Percentiles rank a stretch among this genome's conserved stretches.
phyloP scores from a whole-genome alignment of 805 yeast species.

The Kuraishia hungarica region DNA sequence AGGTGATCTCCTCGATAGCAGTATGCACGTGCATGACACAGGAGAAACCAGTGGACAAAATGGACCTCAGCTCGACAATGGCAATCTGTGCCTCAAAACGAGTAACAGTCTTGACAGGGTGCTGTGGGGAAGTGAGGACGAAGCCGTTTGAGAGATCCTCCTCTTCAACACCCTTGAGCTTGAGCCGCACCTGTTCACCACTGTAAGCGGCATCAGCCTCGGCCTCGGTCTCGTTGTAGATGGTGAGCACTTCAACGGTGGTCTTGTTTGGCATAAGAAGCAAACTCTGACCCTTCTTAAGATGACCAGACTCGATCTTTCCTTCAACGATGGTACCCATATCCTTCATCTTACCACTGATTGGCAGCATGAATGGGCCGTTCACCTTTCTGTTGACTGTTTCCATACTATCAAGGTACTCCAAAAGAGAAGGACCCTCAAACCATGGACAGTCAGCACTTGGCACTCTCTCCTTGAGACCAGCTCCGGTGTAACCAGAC shows the following conservation, averaged over 20 bases:
- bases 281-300: conserved; percentile 68
- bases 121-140: conserved; percentile 76
- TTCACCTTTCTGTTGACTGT: conserved; percentile 78
- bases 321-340: conserved; percentile 98
- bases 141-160: conserved; percentile 91
- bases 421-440: conserved; percentile 84
- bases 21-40: conserved; percentile 99
- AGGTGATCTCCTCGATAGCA: conserved; percentile 90
- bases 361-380: conserved; percentile 97
- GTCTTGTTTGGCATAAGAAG: conserved; percentile 90
- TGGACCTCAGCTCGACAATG: conserved; percentile 91
- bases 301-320: conserved; percentile 92
- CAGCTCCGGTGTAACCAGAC: conserved; percentile 96
- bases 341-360: conserved; percentile 91
- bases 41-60: conserved; percentile 89
- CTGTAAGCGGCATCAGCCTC: conserved; percentile 86
- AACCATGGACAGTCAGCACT: conserved; percentile 84
- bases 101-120: conserved; percentile 88
- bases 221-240: conserved; percentile 91
- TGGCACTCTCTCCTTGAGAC: conserved; percentile 79
- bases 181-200: conserved; percentile 96
- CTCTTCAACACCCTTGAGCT: conserved; percentile 93
- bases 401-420: conserved; percentile 77
- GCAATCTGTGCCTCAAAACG: conserved; percentile 94
- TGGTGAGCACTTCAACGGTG: conserved; percentile 74